These are phyloP conservation scores for Ustilago hordei DNA, from an alignment of 1,284 basidiomycete genomes.

Conservation along the genomic window DNA sequence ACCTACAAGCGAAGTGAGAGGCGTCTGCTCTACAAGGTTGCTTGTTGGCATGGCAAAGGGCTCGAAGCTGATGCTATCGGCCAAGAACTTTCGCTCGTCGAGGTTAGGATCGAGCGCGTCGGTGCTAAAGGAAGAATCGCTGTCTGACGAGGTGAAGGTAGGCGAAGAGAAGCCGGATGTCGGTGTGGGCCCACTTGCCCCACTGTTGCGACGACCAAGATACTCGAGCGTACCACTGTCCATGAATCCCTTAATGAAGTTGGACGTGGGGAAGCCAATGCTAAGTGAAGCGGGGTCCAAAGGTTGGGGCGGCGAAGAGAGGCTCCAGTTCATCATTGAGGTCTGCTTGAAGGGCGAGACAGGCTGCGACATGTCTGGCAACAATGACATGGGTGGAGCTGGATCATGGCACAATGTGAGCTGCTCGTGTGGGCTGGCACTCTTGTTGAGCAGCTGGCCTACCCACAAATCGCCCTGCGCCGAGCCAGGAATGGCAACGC, in stretches of 20 bases:
- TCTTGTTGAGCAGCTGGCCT: constrained; percentile 43
- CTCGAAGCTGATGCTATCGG: constrained; percentile 42
- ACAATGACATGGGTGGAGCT: constrained; percentile 14
- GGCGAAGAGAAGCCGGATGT: constrained; percentile 37
- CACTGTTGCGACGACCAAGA: constrained; percentile 20
- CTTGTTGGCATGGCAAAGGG: constrained; percentile 31
- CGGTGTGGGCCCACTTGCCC: constrained; percentile 11
- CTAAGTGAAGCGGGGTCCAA: constrained; percentile 26
- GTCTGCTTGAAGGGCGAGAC: constrained; percentile 51
- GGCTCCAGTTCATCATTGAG: constrained; percentile 42
- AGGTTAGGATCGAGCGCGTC: constrained; percentile 26
- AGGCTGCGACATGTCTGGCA: constrained; percentile 26
- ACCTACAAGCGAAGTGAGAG: constrained; percentile 34
- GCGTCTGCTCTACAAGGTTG: constrained; percentile 31
- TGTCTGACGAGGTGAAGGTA: constrained; percentile 39
- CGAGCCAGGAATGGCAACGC: background rate
- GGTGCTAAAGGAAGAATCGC: constrained; percentile 39
- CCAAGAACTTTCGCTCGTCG: constrained; percentile 31
- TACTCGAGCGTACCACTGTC: constrained; percentile 25
- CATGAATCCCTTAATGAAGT: constrained; percentile 18
- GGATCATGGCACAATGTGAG: constrained; percentile 14
- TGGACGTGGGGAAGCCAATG: constrained; percentile 13
- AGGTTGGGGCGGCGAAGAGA: constrained; percentile 26
- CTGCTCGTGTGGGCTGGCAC: constrained; percentile 7
- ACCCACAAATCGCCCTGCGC: constrained; percentile 36